Conservation (phyloP, 2,329 filamentous ascomycete species). For the Periconia sp. region DNA sequence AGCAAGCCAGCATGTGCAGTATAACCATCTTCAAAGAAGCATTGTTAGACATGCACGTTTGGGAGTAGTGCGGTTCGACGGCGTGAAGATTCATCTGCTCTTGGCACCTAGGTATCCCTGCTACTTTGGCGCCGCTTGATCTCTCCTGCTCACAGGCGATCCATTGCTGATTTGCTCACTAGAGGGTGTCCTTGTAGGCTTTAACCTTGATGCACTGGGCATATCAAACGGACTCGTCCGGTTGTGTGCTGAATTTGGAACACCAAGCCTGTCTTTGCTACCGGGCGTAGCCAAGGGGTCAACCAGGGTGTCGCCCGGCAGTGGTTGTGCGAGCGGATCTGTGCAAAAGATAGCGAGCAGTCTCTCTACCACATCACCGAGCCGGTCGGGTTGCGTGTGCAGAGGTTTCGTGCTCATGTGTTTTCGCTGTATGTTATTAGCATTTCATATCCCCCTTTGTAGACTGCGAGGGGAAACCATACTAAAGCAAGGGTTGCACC, state of each 20-base stretch:
- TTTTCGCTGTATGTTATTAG: constrained; percentile 30
- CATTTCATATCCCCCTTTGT: not conserved
- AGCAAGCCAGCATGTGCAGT: too few species aligned
- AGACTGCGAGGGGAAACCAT: constrained; percentile 7
- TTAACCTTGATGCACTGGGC: constrained; percentile 26
- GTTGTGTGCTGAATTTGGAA: constrained; percentile 23
- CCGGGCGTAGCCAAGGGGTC: constrained; percentile 33
- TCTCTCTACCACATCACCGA: constrained; percentile 52
- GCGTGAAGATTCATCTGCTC: too few species aligned
- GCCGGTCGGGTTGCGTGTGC: constrained; percentile 43
- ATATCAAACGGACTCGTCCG: constrained; percentile 37
- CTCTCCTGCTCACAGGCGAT: constrained; percentile 24
- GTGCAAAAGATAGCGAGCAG: constrained; percentile 50
- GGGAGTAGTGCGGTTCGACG: too few species aligned
- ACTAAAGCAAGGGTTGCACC: constrained; percentile 52
- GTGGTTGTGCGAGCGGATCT: constrained; percentile 43
- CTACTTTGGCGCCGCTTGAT: not conserved
- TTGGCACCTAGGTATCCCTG: too few species aligned
- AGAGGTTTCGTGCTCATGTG: constrained; percentile 43
- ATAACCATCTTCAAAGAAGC: too few species aligned
- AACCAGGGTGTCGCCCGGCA: constrained; percentile 10
- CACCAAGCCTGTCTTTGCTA: constrained; percentile 16
- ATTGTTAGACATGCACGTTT: too few species aligned
- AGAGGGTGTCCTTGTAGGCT: constrained; percentile 14
- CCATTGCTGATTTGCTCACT: constrained; percentile 22